Evolutionary conservation across 164 flowering plant genomes (phyloP).

Genomic region (Akebia trifoliata): DNA sequence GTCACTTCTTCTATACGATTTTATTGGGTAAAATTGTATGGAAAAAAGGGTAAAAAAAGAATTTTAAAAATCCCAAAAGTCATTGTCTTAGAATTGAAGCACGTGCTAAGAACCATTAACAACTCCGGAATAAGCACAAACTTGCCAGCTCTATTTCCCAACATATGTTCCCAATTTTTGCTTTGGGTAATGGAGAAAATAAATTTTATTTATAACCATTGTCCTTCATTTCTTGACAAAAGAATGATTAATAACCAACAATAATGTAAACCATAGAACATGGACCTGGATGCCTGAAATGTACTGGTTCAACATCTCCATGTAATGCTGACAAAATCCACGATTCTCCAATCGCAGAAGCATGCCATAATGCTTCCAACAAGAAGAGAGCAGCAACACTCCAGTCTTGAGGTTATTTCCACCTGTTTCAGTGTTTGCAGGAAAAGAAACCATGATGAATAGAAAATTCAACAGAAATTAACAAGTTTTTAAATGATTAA

Average conservation of each 20-base stretch:
- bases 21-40: no score
- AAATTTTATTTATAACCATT: no score
- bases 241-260: background rate
- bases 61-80: no score
- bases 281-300: slow-evolving; percentile 73
- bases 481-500: background rate
- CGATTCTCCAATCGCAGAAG: slow-evolving; percentile 61
- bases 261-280: background rate
- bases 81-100: no score
- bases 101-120: no score
- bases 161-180: no score
- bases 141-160: no score
- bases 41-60: no score
- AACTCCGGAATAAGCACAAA: no score
- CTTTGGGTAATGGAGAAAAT: no score
- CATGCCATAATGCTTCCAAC: slow-evolving; percentile 77
- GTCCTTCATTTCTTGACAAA: background rate
- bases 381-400: slow-evolving; percentile 56
- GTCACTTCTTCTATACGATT: no score
- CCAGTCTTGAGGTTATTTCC: slow-evolving; percentile 33
- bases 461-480: slow-evolving; percentile 9
- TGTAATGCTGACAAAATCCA: slow-evolving; percentile 34
- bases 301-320: slow-evolving; percentile 59
- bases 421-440: slow-evolving; percentile 30
- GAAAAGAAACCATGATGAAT: background rate